Percentiles rank a stretch among this genome's conserved stretches.
Conservation (phyloP, 345 rosid genomes). For the Xanthoceras sorbifolium region DNA sequence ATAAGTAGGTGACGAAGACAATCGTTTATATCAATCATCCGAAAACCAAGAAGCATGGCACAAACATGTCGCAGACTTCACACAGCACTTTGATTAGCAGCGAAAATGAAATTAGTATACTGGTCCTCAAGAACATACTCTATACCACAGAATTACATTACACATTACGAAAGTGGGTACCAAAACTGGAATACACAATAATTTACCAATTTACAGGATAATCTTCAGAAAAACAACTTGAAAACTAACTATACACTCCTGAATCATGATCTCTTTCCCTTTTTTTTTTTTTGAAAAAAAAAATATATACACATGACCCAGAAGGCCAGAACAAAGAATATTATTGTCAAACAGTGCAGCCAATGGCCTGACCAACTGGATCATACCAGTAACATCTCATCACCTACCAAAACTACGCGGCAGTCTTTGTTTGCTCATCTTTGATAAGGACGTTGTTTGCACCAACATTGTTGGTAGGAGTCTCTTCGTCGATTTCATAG, state of each 20-base stretch:
- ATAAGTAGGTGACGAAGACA: too few species aligned
- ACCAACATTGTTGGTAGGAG: constrained; percentile 24
- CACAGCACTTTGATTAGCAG: too few species aligned
- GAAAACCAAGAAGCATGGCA: too few species aligned
- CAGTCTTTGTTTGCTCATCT: constrained; percentile 34
- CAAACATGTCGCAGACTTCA: too few species aligned
- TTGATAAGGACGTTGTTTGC: constrained; percentile 27
- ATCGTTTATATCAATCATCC: neutral
- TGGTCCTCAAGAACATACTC: neutral
- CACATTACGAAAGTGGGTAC: neutral
- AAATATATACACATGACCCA: constrained; percentile 24
- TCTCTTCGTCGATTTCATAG: constrained; percentile 51
- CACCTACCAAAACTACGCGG: constrained; percentile 33
- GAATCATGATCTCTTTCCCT: neutral
- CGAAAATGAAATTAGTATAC: too few species aligned
- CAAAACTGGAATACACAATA: constrained; percentile 18
- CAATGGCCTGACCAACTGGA: neutral
- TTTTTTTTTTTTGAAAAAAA: neutral
- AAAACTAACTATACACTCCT: constrained; percentile 20
- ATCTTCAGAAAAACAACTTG: neutral
- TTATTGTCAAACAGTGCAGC: constrained; percentile 18
- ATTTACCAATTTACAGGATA: neutral
- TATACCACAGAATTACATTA: neutral
- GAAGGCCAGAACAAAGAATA: neutral
- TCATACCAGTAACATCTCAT: neutral